These are phyloP conservation scores for Populus hybrid DNA, from an alignment of 441 rosid species.

Conservation along the genomic window DNA sequence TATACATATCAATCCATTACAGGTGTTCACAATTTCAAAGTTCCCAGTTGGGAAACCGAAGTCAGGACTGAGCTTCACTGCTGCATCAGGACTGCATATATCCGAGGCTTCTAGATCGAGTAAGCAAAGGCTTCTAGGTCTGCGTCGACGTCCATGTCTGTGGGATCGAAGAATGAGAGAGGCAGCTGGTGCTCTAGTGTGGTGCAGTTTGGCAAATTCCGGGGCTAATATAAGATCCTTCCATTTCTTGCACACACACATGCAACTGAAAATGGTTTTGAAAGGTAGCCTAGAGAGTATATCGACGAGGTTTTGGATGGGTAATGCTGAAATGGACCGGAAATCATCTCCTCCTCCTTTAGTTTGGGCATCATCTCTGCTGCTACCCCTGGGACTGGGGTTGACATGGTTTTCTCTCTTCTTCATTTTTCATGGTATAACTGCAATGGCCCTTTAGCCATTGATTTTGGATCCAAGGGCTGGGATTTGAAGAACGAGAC, in stretches of 20 bases:
- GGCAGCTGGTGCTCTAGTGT: not conserved
- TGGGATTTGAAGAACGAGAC: not conserved
- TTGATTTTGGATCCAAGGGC: not conserved
- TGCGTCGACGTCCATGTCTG: not conserved
- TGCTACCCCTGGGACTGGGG: not conserved
- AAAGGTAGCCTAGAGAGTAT: not conserved
- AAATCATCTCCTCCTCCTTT: not conserved
- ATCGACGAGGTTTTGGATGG: not conserved
- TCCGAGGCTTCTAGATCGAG: not conserved
- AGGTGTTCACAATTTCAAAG: not conserved
- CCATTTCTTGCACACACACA: not conserved
- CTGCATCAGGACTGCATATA: not conserved
- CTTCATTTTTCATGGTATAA: not conserved
- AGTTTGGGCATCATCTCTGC: not conserved
- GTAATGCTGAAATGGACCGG: not conserved
- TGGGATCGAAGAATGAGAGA: not conserved
- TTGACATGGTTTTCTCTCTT: not conserved
- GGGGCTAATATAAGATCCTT: not conserved
- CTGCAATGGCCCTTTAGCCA: not conserved
- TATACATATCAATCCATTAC: not conserved
- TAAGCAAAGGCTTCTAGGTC: not conserved
- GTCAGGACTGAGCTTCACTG: not conserved
- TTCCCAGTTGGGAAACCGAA: not conserved
- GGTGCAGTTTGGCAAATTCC: not conserved
- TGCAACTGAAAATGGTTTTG: not conserved